These are phyloP conservation scores for Candida glaebosa DNA, from an alignment of 805 yeast species.

Conservation along the genomic window DNA sequence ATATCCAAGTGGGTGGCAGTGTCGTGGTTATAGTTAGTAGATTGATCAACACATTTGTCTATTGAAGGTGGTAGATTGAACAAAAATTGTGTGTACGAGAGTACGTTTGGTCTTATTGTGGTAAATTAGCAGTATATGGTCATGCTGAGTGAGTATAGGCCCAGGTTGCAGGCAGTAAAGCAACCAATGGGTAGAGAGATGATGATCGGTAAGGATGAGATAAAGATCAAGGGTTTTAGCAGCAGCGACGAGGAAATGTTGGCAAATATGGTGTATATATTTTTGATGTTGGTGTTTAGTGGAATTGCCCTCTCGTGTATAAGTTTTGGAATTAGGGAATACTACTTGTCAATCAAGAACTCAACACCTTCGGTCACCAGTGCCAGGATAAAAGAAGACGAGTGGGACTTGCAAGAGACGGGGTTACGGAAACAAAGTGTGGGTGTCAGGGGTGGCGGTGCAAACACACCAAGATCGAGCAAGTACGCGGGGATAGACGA, in stretches of 20 bases:
- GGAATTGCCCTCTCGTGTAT: conserved; percentile 18
- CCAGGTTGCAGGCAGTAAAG: not conserved
- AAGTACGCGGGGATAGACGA: not conserved
- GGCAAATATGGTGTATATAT: conserved; percentile 24
- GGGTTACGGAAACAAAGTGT: not conserved
- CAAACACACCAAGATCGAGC: not conserved
- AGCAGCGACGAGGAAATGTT: conserved; percentile 17
- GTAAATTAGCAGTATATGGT: not conserved
- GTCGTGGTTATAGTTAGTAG: not conserved
- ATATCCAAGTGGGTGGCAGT: not conserved
- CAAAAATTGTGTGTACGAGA: not conserved
- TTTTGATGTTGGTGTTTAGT: conserved; percentile 18
- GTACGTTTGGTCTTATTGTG: not conserved
- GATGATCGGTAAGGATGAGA: not conserved
- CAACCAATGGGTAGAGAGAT: not conserved
- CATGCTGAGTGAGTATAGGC: not conserved
- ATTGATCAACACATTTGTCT: not conserved
- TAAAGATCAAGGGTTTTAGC: not conserved
- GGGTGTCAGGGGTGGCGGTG: not conserved
- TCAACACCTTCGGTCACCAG: conserved; percentile 9
- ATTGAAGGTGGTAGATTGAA: not conserved
- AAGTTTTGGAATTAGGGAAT: conserved; percentile 24
- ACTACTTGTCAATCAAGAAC: conserved; percentile 10
- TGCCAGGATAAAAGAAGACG: conserved; percentile 5
- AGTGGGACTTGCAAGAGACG: conserved; percentile 1